Conservation (phyloP, 805 yeast species). For the Pichia sporocuriosa region DNA sequence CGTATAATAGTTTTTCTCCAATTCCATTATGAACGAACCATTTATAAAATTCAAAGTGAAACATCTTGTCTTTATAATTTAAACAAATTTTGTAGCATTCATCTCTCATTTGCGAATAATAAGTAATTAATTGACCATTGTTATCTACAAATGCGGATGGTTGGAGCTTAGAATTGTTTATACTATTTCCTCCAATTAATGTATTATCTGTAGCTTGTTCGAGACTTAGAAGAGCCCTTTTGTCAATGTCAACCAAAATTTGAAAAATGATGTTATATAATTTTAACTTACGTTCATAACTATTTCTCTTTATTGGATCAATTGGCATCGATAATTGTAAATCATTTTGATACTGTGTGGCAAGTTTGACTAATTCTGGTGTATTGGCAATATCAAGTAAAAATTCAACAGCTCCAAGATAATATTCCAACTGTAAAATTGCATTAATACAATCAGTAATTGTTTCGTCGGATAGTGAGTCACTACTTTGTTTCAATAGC, state of each 20-base stretch:
- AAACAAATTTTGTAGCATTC: slow-evolving; percentile 70
- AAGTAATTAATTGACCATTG: slow-evolving; percentile 36
- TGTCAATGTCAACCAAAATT: slow-evolving; percentile 66
- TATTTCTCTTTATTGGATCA: slow-evolving; percentile 44
- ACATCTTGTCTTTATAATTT: slow-evolving; percentile 68
- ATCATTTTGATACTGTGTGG: slow-evolving; percentile 48
- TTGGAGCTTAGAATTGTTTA: neutral
- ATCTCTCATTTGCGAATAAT: slow-evolving; percentile 56
- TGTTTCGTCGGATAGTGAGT: slow-evolving; percentile 68
- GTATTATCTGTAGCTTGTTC: slow-evolving; percentile 23
- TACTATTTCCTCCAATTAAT: slow-evolving; percentile 10
- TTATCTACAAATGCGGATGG: slow-evolving; percentile 23
- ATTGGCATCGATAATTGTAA: slow-evolving; percentile 20
- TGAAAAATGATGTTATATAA: slow-evolving; percentile 72
- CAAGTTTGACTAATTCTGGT: slow-evolving; percentile 53
- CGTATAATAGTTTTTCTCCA: slow-evolving; percentile 67
- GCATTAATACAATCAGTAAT: slow-evolving; percentile 74
- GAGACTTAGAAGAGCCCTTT: slow-evolving; percentile 42
- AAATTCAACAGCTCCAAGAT: slow-evolving; percentile 80
- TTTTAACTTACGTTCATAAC: slow-evolving; percentile 46
- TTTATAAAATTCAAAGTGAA: slow-evolving; percentile 87
- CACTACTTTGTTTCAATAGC: slow-evolving; percentile 73
- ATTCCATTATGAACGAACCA: slow-evolving; percentile 81
- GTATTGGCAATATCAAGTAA: slow-evolving; percentile 69
- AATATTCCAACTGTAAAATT: slow-evolving; percentile 71